phyloP scores from a whole-genome alignment of 495 filamentous ascomycete species.

The Daldinia bambusicola region DNA sequence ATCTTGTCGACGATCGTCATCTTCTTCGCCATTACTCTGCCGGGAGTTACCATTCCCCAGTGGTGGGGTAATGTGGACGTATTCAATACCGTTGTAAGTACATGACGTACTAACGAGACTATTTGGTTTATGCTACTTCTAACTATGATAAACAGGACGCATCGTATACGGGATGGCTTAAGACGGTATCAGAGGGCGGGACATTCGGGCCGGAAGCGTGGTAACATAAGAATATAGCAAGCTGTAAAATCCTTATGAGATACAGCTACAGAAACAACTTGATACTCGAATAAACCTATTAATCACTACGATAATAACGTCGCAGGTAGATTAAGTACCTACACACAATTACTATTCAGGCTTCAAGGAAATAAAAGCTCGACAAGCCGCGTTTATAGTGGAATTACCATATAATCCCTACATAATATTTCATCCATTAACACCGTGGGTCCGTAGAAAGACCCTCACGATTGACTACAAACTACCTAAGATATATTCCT shows the following conservation, averaged over 20 bases:
- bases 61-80: conserved; percentile 63
- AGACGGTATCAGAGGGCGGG: conserved; percentile 49
- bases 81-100: conserved; percentile 49
- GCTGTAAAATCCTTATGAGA: neutral
- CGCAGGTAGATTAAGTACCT: neutral
- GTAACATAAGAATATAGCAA: conserved; percentile 19
- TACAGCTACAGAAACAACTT: neutral
- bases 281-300: neutral
- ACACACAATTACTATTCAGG: neutral
- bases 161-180: conserved; percentile 44
- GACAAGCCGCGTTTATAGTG: neutral
- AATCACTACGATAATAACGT: neutral
- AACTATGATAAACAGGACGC: conserved; percentile 43
- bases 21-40: conserved; percentile 58
- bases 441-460: too few relatives aligned
- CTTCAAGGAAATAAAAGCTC: neutral
- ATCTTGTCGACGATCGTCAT: conserved; percentile 58
- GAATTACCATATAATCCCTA: too few relatives aligned
- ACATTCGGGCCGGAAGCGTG: conserved; percentile 52
- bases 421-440: too few relatives aligned
- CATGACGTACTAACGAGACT: neutral
- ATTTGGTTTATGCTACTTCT: conserved; percentile 17
- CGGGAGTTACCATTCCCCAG: conserved; percentile 53
- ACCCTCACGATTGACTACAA: too few relatives aligned
- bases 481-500: neutral